Evolutionary conservation across 352 stramenopile genomes (phyloP), one percentile per base, ranked within the genome.

Genomic region (Globisporangium megalacanthum): DNA sequence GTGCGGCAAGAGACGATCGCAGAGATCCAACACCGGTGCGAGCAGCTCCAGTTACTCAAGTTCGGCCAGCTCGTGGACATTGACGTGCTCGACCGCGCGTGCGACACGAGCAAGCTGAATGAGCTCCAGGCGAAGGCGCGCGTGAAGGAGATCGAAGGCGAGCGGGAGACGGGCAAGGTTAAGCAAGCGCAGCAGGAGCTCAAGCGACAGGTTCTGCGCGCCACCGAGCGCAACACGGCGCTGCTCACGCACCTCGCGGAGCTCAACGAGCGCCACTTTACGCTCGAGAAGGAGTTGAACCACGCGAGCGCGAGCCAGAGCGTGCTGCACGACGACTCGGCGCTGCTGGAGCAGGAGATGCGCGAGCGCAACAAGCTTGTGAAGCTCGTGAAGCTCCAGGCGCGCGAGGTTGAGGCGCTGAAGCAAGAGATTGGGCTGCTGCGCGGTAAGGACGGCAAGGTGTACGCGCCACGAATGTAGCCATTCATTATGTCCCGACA

Each of bases 301-400:
- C 70, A 78, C 36, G 72, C 70, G 29, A 72, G 69, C 42, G 63
- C 70, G 29, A 64, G 69, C 39, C 65, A 75, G 39, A 68, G 67
- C 42, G 69, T 76, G n/a, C 56, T 81, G 31, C 65, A 85, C 17
- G 72, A 92, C 61, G 77, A 83, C 58, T 63, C 69, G 11, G 62
- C 60, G 54, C 53, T 83, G 49, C 49, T 75, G 11, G 74, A 88
- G 59, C 70, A 77, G 35, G 92, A 97, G 66, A 85, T 89, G 68
- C 74, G 77, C 54, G 92, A 97, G 70, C 85, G 85, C 54, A 92
- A 89, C 64, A 91, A 95, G 35, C 75, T 98, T 20, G 84, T 95
- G 15, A 72, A 85, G 29, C 72, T 97, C 25, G 88, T 97, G 13
- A 97, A 96, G 61, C 73, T 98, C 29, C 92, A 98, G 70, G 79